Percentiles rank a stretch among this genome's conserved stretches.
phyloP scores from a whole-genome alignment of 306 rosid genomes.

The Gastrolobium bilobum region DNA sequence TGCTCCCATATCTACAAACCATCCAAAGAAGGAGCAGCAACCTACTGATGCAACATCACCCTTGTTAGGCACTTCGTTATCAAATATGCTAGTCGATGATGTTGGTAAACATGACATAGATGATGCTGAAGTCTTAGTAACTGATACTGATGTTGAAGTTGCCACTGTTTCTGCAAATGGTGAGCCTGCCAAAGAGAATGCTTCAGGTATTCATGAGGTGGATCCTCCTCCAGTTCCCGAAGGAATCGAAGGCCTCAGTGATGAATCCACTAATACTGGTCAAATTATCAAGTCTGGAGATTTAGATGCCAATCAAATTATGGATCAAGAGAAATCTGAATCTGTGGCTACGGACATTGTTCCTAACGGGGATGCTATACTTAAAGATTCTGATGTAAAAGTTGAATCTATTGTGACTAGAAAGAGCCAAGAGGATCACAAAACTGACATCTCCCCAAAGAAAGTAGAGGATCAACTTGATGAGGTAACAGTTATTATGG shows the following conservation, averaged over 20 bases:
- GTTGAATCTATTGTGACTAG: slow-evolving; percentile 54
- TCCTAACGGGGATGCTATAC: slow-evolving; percentile 54
- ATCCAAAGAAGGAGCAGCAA: slow-evolving; percentile 56
- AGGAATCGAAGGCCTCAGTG: slow-evolving; percentile 57
- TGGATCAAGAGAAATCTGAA: slow-evolving; percentile 60
- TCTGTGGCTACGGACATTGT: slow-evolving; percentile 53
- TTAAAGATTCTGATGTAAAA: slow-evolving; percentile 56
- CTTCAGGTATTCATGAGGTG: slow-evolving; percentile 60
- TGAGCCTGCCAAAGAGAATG: slow-evolving; percentile 59
- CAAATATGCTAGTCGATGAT: slow-evolving; percentile 57
- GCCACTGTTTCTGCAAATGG: slow-evolving; percentile 55
- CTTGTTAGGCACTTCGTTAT: slow-evolving; percentile 48
- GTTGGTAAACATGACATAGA: slow-evolving; percentile 53
- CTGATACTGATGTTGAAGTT: slow-evolving; percentile 56
- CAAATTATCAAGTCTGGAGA: slow-evolving; percentile 56
- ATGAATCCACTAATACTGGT: slow-evolving; percentile 55
- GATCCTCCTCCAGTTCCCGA: slow-evolving; percentile 51
- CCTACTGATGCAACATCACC: slow-evolving; percentile 51
- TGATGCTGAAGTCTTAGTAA: slow-evolving; percentile 52
- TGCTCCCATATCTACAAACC: slow-evolving; percentile 49
- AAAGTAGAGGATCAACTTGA: slow-evolving; percentile 90
- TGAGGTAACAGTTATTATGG: slow-evolving; percentile 71
- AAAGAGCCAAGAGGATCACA: slow-evolving; percentile 64
- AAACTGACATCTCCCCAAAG: slow-evolving; percentile 59
- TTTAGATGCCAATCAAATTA: slow-evolving; percentile 51